phyloP scores from a whole-genome alignment of 805 yeast genomes.

The Candida manassasensis region DNA sequence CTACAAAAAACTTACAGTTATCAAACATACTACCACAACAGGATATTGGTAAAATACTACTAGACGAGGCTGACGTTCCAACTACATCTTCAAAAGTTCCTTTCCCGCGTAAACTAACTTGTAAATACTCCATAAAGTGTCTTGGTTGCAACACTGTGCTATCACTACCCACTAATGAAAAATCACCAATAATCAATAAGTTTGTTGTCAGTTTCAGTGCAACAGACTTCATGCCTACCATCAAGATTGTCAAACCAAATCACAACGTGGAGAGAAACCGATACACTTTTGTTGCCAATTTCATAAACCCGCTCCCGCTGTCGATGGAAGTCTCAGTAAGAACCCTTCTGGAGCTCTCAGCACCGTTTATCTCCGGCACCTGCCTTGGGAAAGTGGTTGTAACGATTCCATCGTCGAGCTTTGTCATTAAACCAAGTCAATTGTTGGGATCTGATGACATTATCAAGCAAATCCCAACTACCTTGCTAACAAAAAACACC shows the following conservation, averaged over 20 bases:
- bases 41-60: not conserved
- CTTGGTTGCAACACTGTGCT: conserved; percentile 23
- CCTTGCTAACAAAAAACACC: conserved; percentile 25
- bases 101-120: conserved; percentile 18
- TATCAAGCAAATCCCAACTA: conserved; percentile 32
- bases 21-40: not conserved
- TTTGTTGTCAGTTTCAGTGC: conserved; percentile 28
- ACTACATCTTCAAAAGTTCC: conserved; percentile 14
- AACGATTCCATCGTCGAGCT: conserved; percentile 23
- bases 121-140: conserved; percentile 25
- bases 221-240: conserved; percentile 28
- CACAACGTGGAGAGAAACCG: not conserved
- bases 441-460: conserved; percentile 13
- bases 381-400: conserved; percentile 7
- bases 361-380: conserved; percentile 8
- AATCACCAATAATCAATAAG: conserved; percentile 22
- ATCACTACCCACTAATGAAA: conserved; percentile 22
- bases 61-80: not conserved
- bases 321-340: conserved; percentile 21
- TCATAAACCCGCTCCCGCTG: conserved; percentile 27
- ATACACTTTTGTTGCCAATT: conserved; percentile 19
- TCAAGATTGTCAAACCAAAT: conserved; percentile 15
- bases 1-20: not conserved
- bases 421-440: conserved; percentile 16
- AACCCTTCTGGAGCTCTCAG: conserved; percentile 17